Conservation (phyloP, 2,329 filamentous ascomycete genomes). For the Aulographum hederae region DNA sequence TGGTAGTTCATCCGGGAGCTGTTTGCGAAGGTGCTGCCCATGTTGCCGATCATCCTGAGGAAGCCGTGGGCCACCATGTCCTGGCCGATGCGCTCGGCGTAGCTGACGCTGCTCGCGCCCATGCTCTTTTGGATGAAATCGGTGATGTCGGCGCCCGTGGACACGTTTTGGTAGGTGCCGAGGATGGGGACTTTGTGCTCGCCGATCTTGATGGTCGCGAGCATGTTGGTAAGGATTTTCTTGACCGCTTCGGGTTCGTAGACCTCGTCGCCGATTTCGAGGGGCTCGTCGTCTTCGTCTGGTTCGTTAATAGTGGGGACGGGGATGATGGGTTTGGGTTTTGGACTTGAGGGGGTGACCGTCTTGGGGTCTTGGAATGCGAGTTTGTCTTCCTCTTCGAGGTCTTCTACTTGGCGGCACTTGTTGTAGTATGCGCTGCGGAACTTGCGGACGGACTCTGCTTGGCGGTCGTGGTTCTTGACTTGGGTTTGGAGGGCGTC, state of each 20-base stretch:
- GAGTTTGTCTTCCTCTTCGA: constrained; percentile 97
- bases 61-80: constrained; percentile 78
- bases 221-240: constrained; percentile 71
- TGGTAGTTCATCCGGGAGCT: constrained; percentile 96
- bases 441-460: constrained; percentile 78
- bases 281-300: constrained; percentile 52
- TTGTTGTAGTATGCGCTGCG: constrained; percentile 98
- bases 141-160: constrained; percentile 79
- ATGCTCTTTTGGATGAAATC: constrained; percentile 87
- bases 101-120: constrained; percentile 66
- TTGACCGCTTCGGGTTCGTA: constrained; percentile 79
- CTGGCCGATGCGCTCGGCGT: constrained; percentile 88
- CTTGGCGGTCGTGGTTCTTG: constrained; percentile 84
- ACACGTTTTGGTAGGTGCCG: constrained; percentile 86
- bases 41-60: constrained; percentile 77
- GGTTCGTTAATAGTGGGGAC: constrained; percentile 75
- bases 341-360: constrained; percentile 28
- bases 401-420: constrained; percentile 83
- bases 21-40: constrained; percentile 90
- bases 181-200: constrained; percentile 93
- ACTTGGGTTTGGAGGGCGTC: constrained; percentile 83
- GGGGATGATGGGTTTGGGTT: constrained; percentile 22
- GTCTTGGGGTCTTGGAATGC: constrained; percentile 74
- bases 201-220: constrained; percentile 69
- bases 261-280: constrained; percentile 79